Evolutionary conservation across 2,329 filamentous ascomycete genomes (phyloP).

Genomic region (Microdochium nivale): DNA sequence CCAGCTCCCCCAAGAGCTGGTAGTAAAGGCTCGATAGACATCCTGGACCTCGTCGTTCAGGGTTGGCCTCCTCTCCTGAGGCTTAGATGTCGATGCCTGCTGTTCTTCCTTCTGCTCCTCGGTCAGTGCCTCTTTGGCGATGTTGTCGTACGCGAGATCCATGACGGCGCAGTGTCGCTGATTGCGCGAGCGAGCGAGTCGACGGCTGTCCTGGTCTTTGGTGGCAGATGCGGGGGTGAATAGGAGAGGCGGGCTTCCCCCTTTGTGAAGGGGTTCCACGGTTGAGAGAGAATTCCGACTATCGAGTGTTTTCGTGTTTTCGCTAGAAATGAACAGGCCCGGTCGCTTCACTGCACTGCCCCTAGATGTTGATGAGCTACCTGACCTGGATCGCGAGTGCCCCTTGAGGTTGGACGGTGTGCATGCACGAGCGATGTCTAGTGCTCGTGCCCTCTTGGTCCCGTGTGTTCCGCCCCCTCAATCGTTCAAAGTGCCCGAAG

Average conservation of each 20-base stretch:
- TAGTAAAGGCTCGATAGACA: constrained; percentile 87
- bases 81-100: constrained; percentile 24
- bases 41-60: constrained; percentile 88
- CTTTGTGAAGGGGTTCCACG: too few species aligned
- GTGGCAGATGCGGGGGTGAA: too few species aligned
- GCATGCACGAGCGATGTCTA: background rate
- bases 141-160: constrained; percentile 97
- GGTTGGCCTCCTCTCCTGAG: constrained; percentile 37
- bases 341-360: too few species aligned
- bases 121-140: constrained; percentile 71
- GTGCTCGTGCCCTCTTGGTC: background rate
- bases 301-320: background rate
- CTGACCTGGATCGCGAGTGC: too few species aligned
- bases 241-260: too few species aligned
- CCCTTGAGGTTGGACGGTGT: background rate
- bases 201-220: background rate
- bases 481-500: background rate
- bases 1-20: constrained; percentile 81
- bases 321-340: too few species aligned
- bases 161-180: constrained; percentile 35
- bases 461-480: background rate
- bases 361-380: too few species aligned
- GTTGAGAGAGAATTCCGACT: background rate
- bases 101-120: constrained; percentile 43
- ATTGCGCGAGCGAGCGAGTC: background rate